Base-by-base conservation (phyloP, 495 filamentous ascomycete species). In the Penicillium robsamsonii region DNA sequence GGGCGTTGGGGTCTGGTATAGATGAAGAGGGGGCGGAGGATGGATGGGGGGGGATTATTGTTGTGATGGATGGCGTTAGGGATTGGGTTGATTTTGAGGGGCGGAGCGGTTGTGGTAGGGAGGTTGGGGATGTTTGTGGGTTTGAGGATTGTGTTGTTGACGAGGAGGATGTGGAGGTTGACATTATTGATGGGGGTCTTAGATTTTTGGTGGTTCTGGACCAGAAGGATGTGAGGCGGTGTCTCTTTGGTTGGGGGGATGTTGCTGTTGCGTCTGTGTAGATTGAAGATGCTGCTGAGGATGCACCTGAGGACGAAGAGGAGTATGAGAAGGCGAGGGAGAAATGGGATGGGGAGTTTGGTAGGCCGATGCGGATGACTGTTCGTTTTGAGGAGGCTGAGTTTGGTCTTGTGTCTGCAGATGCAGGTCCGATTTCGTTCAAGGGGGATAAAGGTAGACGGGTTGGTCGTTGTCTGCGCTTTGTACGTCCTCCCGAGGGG, bases 401-500 rank as follows among this genome's bases (percentile, higher is more conserved):
- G 35, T 68, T 64, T n/a, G 73, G 64, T 17, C 68, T 66, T 27
- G 67, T 50, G 35, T 64, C 53, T 12, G 65, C 44, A n/a, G 66
- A 72, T 5, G 63, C 44, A 13, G 56, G 61, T 9, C 61, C 56
- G 33, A 53, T 56, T 43, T 70, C 64, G 31, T 61, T 65, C 2
- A 69, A 49, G 5, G 65, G 53, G 27, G 62, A 17, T 1, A 74
- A 53, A 9, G 57, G 58, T n/a, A 70, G 54, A 3, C 38, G 60
- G 5, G 49, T 13, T 12, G 70, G 66, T 5, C 66, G 64, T 30
- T 60, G 59, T 30, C 67, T 68, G 4, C 76, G 70, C 12, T 62
- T 71, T 8, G 79, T 81, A 5, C 79, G 75, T 17, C 79, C 76
- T 22, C 79, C 79, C 2, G 78, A 80, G 25, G 73, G 77, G 5